Percentiles rank a stretch among this genome's conserved stretches.
Evolutionary conservation across 73 alveolate genomes (phyloP).

Genomic region (Paramecium tetraurelia): DNA sequence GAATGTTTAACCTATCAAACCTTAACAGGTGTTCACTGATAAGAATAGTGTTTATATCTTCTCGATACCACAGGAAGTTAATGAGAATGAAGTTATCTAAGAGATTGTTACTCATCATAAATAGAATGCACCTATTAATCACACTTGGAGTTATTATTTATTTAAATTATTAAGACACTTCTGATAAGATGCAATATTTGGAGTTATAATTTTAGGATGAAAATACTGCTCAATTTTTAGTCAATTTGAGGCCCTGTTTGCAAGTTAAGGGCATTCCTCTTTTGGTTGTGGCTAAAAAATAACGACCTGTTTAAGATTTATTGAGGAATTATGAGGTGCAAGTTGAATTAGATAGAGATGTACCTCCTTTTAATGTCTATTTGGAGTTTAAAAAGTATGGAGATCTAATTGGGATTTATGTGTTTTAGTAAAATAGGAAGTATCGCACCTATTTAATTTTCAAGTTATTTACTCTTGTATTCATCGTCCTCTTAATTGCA

Average conservation of each 20-base stretch:
- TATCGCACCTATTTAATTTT: neutral
- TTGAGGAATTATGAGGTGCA: conserved; percentile 36
- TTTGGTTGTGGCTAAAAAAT: conserved; percentile 9
- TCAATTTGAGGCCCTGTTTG: conserved; percentile 33
- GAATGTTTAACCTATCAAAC: neutral
- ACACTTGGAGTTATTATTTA: neutral
- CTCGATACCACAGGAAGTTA: conserved; percentile 17
- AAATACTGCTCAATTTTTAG: neutral
- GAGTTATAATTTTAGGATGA: conserved; percentile 17
- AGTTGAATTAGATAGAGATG: conserved; percentile 51
- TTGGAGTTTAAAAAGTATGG: conserved; percentile 50
- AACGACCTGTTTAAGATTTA: conserved; percentile 31
- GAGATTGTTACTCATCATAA: conserved; percentile 31
- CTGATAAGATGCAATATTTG: conserved; percentile 36
- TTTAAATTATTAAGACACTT: neutral
- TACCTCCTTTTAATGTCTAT: conserved; percentile 16
- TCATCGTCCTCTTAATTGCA: conserved; percentile 29
- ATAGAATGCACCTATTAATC: neutral
- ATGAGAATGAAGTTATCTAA: neutral
- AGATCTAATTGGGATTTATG: conserved; percentile 40
- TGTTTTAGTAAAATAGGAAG: conserved; percentile 29
- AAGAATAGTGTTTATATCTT: conserved; percentile 17
- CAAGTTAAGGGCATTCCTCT: conserved; percentile 40
- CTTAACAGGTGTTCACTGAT: neutral
- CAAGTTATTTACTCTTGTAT: conserved; percentile 38